These are phyloP conservation scores for Aspergillus uvarum DNA, from an alignment of 2,329 filamentous ascomycete genomes.

Conservation along the genomic window DNA sequence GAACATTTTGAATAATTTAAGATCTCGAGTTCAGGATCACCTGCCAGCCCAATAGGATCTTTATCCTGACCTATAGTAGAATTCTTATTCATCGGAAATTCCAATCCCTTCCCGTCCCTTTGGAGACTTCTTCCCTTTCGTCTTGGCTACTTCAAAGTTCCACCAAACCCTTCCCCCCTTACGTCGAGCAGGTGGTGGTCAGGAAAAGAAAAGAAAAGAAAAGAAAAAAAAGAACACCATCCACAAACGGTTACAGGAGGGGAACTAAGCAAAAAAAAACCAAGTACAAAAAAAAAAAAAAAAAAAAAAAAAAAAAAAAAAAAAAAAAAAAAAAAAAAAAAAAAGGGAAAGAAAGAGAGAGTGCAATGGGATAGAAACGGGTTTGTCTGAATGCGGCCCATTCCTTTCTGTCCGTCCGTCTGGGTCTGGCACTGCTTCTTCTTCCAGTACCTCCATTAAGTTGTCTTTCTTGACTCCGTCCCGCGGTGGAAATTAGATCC, in stretches of 20 bases:
- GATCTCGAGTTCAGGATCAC: background rate
- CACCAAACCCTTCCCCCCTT: background rate
- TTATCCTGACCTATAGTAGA: background rate
- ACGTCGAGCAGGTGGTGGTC: background rate
- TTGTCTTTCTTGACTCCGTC: background rate
- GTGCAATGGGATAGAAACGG: background rate
- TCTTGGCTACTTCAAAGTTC: background rate
- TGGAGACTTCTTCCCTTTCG: background rate
- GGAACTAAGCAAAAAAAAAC: background rate
- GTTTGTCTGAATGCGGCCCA: slow-evolving; percentile 8
- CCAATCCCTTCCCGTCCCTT: background rate
- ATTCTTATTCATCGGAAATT: background rate
- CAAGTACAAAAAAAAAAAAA: background rate
- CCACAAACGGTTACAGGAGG: too few relatives aligned
- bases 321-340: background rate
- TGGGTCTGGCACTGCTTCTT: background rate
- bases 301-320: background rate
- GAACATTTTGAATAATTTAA: background rate
- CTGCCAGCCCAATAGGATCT: background rate
- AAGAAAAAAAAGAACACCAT: background rate
- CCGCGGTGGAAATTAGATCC: background rate
- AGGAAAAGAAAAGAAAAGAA: background rate
- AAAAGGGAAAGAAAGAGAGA: background rate
- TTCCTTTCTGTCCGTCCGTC: background rate
- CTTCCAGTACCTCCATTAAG: background rate